Conservation (phyloP, 805 yeast species). For the Myxozyma monticola region DNA sequence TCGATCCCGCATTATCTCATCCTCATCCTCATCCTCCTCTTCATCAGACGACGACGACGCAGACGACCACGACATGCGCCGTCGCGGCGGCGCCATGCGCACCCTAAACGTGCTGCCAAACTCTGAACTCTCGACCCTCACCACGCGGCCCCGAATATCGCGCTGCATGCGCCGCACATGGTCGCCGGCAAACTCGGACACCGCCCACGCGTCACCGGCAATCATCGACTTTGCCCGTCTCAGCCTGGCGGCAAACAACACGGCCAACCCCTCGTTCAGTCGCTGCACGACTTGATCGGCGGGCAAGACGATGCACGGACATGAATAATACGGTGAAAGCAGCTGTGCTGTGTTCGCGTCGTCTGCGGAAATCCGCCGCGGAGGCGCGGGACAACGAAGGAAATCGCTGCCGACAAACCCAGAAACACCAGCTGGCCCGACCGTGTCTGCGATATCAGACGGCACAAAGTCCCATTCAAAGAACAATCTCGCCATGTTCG, state of each 20-base stretch:
- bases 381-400: constrained; percentile 5
- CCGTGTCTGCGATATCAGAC: background rate
- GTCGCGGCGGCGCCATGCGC: background rate
- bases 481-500: constrained; percentile 17
- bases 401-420: background rate
- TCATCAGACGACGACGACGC: background rate
- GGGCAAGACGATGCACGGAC: constrained; percentile 14
- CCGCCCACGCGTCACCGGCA: background rate
- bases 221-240: background rate
- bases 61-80: background rate
- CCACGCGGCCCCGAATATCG: background rate
- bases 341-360: background rate
- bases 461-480: constrained; percentile 15
- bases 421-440: background rate
- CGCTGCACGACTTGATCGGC: constrained; percentile 14
- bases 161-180: background rate
- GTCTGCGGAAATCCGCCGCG: constrained; percentile 1
- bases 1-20: no score
- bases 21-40: background rate
- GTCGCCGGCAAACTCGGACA: constrained; percentile 8
- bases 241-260: constrained; percentile 6
- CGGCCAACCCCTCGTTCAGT: constrained; percentile 10
- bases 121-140: constrained; percentile 3
- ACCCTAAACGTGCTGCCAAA: constrained; percentile 5
- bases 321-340: constrained; percentile 2